Conservation (phyloP, 257 asterid genomes). For the Cynanchum wilfordii region DNA sequence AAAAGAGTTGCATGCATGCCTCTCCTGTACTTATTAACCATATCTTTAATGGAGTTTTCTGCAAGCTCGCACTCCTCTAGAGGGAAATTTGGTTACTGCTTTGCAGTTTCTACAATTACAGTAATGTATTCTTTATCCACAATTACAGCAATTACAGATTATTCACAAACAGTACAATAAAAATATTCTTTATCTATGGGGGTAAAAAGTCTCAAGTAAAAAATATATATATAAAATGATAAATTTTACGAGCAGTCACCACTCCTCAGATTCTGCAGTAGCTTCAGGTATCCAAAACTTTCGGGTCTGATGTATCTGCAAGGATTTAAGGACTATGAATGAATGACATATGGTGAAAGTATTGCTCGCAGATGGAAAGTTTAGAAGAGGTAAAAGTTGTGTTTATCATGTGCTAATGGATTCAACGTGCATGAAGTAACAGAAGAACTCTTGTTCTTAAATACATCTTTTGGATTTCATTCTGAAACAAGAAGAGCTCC, state of each 20-base stretch:
- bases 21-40: background rate
- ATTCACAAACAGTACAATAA: background rate
- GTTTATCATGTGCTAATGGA: background rate
- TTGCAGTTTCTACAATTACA: no score
- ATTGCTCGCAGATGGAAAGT: background rate
- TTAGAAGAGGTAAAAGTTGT: background rate
- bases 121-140: no score
- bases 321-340: conserved; percentile 1
- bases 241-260: conserved; percentile 59
- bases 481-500: background rate
- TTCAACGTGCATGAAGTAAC: background rate
- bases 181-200: no score
- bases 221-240: no score
- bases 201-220: no score
- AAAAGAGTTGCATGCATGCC: background rate
- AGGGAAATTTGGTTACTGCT: background rate
- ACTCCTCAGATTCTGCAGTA: conserved; percentile 61
- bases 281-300: conserved; percentile 61
- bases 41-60: background rate
- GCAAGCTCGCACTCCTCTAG: background rate
- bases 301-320: conserved; percentile 80
- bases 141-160: no score
- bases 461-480: background rate
- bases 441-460: background rate
- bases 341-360: background rate